Conservation (phyloP, 805 yeast genomes). For the Candida glaebosa region DNA sequence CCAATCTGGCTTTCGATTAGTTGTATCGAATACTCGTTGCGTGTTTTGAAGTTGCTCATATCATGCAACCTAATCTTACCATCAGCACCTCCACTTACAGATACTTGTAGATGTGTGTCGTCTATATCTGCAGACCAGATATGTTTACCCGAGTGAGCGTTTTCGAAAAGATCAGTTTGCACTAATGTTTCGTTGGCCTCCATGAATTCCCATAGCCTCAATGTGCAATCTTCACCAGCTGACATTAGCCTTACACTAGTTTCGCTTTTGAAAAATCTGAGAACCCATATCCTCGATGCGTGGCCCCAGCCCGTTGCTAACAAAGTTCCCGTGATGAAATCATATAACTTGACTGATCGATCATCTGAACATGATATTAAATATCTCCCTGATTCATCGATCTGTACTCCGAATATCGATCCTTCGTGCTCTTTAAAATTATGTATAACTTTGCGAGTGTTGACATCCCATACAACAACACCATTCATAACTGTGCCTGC, state of each 20-base stretch:
- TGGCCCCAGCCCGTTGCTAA: conserved; percentile 95
- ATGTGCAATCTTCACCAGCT: conserved; percentile 82
- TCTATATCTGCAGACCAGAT: conserved; percentile 76
- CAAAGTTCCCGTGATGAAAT: conserved; percentile 50
- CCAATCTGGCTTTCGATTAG: conserved; percentile 28
- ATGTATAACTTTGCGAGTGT: conserved; percentile 41
- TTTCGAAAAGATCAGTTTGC: conserved; percentile 47
- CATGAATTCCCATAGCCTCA: conserved; percentile 67
- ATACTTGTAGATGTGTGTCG: conserved; percentile 37
- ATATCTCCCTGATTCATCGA: conserved; percentile 51
- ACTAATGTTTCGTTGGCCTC: conserved; percentile 24
- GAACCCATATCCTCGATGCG: conserved; percentile 87
- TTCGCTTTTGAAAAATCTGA: conserved; percentile 48
- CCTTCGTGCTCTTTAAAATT: conserved; percentile 80
- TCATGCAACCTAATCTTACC: conserved; percentile 73
- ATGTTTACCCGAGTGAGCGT: conserved; percentile 80
- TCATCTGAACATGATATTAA: conserved; percentile 91
- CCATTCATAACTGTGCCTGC: conserved; percentile 96
- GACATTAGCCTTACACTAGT: conserved; percentile 47
- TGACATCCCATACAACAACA: conserved; percentile 70
- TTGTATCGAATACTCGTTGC: conserved; percentile 22
- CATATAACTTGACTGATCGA: conserved; percentile 79
- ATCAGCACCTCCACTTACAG: conserved; percentile 92
- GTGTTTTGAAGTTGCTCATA: conserved; percentile 22
- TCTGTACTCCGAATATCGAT: conserved; percentile 77